Percentiles rank a stretch among this genome's conserved stretches.
Conservation (phyloP, 805 yeast genomes). For the Wickerhamomyces kurtzmanii region DNA sequence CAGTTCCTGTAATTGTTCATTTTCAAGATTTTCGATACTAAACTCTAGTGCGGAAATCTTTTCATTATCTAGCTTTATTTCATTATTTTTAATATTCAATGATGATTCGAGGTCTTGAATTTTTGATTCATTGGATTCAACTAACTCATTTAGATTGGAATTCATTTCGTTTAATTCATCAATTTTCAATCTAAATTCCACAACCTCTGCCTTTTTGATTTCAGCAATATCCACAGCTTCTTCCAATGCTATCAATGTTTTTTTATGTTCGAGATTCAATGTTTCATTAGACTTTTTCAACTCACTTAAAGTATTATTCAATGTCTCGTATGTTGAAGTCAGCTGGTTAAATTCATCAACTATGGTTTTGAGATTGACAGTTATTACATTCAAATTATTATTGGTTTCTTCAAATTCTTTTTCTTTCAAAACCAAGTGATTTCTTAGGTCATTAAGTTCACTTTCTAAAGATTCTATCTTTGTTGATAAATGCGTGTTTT, state of each 20-base stretch:
- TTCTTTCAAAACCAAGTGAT: conserved; percentile 2
- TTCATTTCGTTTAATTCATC: conserved; percentile 5
- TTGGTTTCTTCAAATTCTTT: no score
- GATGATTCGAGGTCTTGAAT: conserved; percentile 3
- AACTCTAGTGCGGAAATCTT: conserved; percentile 16
- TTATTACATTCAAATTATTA: conserved; percentile 4
- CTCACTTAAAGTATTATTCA: no score
- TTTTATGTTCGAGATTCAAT: conserved; percentile 7
- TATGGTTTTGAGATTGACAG: conserved; percentile 10
- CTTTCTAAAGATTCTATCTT: neutral
- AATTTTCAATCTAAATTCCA: conserved; percentile 13
- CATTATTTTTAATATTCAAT: conserved; percentile 2
- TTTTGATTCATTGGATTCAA: conserved; percentile 5
- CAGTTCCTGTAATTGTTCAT: conserved; percentile 25
- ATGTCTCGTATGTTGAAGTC: no score
- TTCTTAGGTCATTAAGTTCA: neutral
- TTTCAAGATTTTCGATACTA: conserved; percentile 21
- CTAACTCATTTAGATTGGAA: conserved; percentile 1
- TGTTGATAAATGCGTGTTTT: neutral
- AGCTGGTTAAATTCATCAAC: no score
- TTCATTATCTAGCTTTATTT: conserved; percentile 11
- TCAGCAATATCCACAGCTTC: conserved; percentile 21
- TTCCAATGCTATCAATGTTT: conserved; percentile 15
- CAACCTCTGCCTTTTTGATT: conserved; percentile 18
- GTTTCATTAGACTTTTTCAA: conserved; percentile 7